Evolutionary conservation across 2,329 filamentous ascomycete genomes (phyloP).

Genomic region (Helotiales sp.): DNA sequence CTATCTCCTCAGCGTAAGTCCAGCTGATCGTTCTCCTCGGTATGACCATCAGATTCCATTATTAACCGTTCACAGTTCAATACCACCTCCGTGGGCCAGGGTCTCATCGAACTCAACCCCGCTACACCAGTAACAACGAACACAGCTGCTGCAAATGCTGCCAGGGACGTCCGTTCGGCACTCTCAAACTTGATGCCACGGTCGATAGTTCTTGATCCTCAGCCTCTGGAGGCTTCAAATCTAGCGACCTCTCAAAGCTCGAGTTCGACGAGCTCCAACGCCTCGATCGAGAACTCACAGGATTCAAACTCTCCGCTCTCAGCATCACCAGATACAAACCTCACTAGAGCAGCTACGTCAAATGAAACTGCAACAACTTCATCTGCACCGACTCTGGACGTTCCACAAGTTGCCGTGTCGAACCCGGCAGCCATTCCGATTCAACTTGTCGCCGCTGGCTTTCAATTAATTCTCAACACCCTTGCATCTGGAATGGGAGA

Average conservation of each 20-base stretch:
- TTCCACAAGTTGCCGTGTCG: neutral
- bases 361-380: conserved; percentile 1
- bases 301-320: neutral
- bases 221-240: too few relatives aligned
- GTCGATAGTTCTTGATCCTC: neutral
- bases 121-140: neutral
- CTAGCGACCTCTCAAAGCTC: too few relatives aligned
- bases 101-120: conserved; percentile 6
- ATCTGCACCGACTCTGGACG: conserved; percentile 3
- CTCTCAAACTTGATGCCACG: neutral
- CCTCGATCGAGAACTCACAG: neutral
- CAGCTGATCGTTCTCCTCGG: neutral
- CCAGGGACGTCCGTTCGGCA: neutral
- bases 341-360: neutral
- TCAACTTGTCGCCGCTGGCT: neutral
- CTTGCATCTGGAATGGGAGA: conserved; percentile 7
- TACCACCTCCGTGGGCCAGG: conserved; percentile 7
- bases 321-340: neutral
- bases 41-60: neutral
- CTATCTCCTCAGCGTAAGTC: conserved; percentile 11
- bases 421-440: conserved; percentile 6
- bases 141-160: neutral
- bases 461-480: conserved; percentile 10
- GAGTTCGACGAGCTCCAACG: neutral
- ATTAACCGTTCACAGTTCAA: conserved; percentile 9